Percentiles rank a stretch among this genome's conserved stretches.
These are phyloP conservation scores for Coffea eugenioides DNA, from an alignment of 257 asterid species.

Conservation along the genomic window DNA sequence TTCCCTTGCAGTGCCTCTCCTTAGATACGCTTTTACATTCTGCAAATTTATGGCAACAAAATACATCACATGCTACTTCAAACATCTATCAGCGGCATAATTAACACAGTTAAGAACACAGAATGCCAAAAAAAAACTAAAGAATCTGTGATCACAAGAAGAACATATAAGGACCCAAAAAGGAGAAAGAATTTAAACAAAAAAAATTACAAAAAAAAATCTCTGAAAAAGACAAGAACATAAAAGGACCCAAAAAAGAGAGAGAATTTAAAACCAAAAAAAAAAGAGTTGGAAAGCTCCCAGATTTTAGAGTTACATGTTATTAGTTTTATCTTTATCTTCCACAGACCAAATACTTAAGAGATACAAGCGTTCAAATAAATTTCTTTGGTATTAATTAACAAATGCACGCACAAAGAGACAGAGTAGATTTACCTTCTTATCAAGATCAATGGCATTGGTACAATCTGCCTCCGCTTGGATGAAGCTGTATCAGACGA, in stretches of 20 bases:
- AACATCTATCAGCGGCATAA: not conserved
- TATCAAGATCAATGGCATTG: slow-evolving; percentile 88
- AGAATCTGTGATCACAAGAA: too few species aligned
- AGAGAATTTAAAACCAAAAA: too few species aligned
- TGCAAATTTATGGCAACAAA: slow-evolving; percentile 28
- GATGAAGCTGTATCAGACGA: slow-evolving; percentile 45
- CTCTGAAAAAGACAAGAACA: not conserved
- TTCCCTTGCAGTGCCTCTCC: slow-evolving; percentile 94
- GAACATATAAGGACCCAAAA: too few species aligned
- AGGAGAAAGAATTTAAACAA: too few species aligned
- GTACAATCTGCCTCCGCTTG: slow-evolving; percentile 90
- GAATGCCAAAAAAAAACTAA: not conserved
- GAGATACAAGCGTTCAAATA: not conserved
- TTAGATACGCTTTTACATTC: slow-evolving; percentile 83
- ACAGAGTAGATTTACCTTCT: slow-evolving; percentile 53
- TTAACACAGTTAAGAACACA: not conserved
- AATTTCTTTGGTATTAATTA: not conserved
- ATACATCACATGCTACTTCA: not conserved
- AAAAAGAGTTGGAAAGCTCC: too few species aligned
- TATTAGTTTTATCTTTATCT: not conserved
- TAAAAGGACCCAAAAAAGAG: not conserved
- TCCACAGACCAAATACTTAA: not conserved
- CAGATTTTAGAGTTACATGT: not conserved
- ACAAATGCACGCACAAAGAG: not conserved
- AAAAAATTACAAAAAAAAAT: too few species aligned